Conservation (phyloP, 1,284 basidiomycete genomes). For the Leccinum laetum region DNA sequence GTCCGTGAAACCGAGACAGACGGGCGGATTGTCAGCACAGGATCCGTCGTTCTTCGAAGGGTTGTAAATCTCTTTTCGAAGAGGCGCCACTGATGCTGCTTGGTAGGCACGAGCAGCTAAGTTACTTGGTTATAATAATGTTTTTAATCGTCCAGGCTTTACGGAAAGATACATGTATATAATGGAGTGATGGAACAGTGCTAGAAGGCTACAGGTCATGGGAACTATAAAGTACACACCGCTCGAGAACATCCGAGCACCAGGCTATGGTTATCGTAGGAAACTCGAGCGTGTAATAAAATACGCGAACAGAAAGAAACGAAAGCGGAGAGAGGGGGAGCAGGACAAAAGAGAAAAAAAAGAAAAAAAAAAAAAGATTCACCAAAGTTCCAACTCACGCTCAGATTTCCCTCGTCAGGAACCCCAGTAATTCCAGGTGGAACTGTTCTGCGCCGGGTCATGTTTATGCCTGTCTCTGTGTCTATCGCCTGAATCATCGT, state of each 20-base stretch:
- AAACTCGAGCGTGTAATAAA: neutral
- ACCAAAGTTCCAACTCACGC: neutral
- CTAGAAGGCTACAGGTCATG: neutral
- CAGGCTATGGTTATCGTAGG: slow-evolving; percentile 10
- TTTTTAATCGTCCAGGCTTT: neutral
- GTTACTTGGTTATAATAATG: neutral
- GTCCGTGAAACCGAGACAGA: slow-evolving; percentile 29
- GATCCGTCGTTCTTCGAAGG: slow-evolving; percentile 77
- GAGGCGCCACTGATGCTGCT: neutral
- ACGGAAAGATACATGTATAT: neutral
- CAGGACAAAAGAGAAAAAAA: neutral
- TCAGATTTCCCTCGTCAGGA: slow-evolving; percentile 10
- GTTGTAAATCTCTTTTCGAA: slow-evolving; percentile 35
- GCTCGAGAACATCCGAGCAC: neutral
- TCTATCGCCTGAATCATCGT: slow-evolving; percentile 10
- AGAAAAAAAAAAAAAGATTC: neutral
- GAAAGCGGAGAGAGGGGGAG: neutral
- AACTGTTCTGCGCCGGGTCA: neutral
- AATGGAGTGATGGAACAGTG: neutral
- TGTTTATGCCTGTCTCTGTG: slow-evolving; percentile 14
- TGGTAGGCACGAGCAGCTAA: neutral
- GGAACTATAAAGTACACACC: neutral
- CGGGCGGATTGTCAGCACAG: slow-evolving; percentile 61
- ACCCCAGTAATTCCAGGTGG: slow-evolving; percentile 17
- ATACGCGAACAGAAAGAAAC: neutral